Conservation (phyloP, 2,329 filamentous ascomycete species). For the Mariannaea sp. region DNA sequence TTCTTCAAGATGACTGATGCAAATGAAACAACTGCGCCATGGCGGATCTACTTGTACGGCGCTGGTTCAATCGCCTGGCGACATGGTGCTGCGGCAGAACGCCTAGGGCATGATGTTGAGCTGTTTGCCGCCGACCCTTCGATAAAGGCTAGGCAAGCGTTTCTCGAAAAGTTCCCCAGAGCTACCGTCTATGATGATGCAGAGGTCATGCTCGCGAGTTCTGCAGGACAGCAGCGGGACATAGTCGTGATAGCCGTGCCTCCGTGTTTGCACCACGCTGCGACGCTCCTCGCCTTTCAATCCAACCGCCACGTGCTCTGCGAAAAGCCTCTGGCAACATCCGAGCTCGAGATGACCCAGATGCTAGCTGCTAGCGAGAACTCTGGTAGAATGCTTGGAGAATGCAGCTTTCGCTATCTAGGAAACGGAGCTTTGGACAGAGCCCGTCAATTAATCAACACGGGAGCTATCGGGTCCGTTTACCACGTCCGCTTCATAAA, state of each 20-base stretch:
- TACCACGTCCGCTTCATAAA: conserved; percentile 22
- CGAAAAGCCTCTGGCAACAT: conserved; percentile 23
- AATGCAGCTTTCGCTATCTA: conserved; percentile 23
- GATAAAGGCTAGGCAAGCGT: conserved; percentile 10
- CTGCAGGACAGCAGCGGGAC: conserved; percentile 10
- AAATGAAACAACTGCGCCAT: neutral
- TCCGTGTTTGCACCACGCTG: conserved; percentile 17
- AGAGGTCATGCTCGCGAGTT: conserved; percentile 14
- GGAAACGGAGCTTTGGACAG: conserved; percentile 12
- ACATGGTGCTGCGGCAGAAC: conserved; percentile 15
- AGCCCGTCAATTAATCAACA: conserved; percentile 17
- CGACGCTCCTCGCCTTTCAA: conserved; percentile 16
- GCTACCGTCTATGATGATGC: conserved; percentile 18
- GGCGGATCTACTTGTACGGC: conserved; percentile 19
- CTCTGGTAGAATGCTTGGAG: conserved; percentile 10
- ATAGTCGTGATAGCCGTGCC: conserved; percentile 23
- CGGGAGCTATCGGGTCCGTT: conserved; percentile 11
- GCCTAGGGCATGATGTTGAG: conserved; percentile 6
- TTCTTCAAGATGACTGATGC: conserved; percentile 5
- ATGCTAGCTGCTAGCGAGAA: conserved; percentile 16
- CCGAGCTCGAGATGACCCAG: conserved; percentile 13
- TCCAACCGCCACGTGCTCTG: conserved; percentile 21
- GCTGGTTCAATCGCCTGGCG: conserved; percentile 22
- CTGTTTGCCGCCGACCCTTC: conserved; percentile 21
- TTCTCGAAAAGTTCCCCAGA: conserved; percentile 16